These are phyloP conservation scores for Centrapalus pauciflorus DNA, from an alignment of 129 eudicot species.

Conservation along the genomic window DNA sequence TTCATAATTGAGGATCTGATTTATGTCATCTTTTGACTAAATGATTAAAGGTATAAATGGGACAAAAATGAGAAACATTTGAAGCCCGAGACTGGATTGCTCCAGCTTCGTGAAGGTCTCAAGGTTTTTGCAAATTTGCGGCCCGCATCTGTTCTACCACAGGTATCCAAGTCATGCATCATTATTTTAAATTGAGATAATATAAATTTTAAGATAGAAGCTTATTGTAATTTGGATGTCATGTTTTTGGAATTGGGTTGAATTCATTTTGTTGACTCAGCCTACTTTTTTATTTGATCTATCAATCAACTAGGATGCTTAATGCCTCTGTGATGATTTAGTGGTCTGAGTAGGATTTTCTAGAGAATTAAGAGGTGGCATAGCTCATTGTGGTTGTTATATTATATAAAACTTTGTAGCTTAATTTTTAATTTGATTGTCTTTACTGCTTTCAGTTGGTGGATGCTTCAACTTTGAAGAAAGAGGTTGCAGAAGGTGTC, in stretches of 20 bases:
- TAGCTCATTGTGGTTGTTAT: not conserved
- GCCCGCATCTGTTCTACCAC: conserved; percentile 78
- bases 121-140: conserved; percentile 79
- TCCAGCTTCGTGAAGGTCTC: conserved; percentile 84
- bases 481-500: conserved; percentile 96
- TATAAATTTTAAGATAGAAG: too few species aligned
- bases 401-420: not conserved
- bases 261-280: not conserved
- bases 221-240: not conserved
- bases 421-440: not conserved
- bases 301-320: too few species aligned
- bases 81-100: conserved; percentile 89
- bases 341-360: too few species aligned
- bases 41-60: conserved; percentile 73
- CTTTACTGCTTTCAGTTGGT: conserved; percentile 45
- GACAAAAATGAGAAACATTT: conserved; percentile 68
- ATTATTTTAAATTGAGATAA: too few species aligned
- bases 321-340: too few species aligned
- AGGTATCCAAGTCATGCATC: conserved; percentile 40
- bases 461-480: conserved; percentile 89
- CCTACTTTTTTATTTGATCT: too few species aligned
- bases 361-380: not conserved
- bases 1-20: not conserved
- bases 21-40: not conserved
- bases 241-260: not conserved